These are phyloP conservation scores for Pichia sporocuriosa DNA, from an alignment of 805 yeast genomes.

Conservation along the genomic window DNA sequence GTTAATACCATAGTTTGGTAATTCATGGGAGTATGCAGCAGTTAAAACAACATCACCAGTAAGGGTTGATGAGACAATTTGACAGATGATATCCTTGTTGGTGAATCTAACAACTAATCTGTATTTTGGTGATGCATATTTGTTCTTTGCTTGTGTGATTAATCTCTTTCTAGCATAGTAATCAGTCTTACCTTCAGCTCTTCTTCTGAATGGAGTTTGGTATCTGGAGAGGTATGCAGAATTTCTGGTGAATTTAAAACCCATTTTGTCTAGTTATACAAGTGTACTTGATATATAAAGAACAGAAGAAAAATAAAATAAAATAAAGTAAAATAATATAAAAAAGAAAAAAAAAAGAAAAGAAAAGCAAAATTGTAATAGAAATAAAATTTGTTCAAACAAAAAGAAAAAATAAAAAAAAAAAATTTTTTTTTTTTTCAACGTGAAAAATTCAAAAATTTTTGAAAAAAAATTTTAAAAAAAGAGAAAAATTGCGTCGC, in stretches of 20 bases:
- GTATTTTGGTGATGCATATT: constrained; percentile 99
- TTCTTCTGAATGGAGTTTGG: constrained; percentile 99
- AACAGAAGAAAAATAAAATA: not conserved
- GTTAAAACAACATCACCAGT: constrained; percentile 94
- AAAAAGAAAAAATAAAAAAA: not conserved
- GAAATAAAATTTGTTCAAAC: not conserved
- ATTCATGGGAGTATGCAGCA: constrained; percentile 98
- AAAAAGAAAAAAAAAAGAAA: not conserved
- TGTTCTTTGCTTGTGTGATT: constrained; percentile 99
- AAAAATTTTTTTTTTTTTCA: too few species aligned
- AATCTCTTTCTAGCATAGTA: constrained; percentile 99
- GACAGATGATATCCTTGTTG: constrained; percentile 98
- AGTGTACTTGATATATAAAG: not conserved
- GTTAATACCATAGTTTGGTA: constrained; percentile 94
- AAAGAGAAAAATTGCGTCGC: constrained; percentile 5
- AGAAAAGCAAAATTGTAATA: not conserved
- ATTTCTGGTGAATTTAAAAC: constrained; percentile 69
- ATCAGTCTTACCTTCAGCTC: constrained; percentile 99
- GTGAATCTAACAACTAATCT: constrained; percentile 99
- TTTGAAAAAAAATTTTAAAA: too few species aligned
- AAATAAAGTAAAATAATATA: not conserved
- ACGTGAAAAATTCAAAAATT: not conserved
- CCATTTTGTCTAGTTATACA: constrained; percentile 43
- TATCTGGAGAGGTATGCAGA: constrained; percentile 97
- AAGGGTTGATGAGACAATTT: constrained; percentile 93